Conservation (phyloP, 805 yeast genomes). For the Lachancea quebecensis region DNA sequence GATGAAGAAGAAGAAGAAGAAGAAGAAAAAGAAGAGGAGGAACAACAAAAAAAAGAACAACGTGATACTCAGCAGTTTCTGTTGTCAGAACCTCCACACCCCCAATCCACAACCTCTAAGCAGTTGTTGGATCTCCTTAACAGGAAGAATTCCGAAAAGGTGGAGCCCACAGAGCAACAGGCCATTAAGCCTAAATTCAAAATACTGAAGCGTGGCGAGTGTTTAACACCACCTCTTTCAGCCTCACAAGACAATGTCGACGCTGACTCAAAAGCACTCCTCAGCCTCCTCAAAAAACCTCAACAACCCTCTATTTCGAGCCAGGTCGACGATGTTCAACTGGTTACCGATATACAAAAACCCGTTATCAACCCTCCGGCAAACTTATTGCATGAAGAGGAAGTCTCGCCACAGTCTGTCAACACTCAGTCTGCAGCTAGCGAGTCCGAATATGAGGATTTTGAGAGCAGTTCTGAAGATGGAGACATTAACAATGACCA, state of each 20-base stretch:
- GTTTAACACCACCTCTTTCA: background rate
- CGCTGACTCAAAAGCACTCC: conserved; percentile 15
- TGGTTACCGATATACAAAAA: background rate
- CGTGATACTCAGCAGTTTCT: background rate
- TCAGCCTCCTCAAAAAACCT: conserved; percentile 15
- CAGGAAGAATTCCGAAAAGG: background rate
- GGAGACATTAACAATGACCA: conserved; percentile 14
- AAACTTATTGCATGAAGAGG: too few species aligned
- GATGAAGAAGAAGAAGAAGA: conserved; percentile 4
- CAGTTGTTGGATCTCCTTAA: conserved; percentile 7
- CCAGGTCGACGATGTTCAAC: background rate
- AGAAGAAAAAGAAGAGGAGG: background rate
- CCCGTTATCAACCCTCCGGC: background rate
- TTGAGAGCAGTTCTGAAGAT: conserved; percentile 25
- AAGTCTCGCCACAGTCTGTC: too few species aligned
- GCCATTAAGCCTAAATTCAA: conserved; percentile 8
- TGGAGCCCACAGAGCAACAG: background rate
- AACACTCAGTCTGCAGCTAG: background rate
- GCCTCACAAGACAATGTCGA: background rate
- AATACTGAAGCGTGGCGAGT: conserved; percentile 5
- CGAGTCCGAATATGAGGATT: conserved; percentile 20
- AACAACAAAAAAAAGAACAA: background rate
- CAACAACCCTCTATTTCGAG: background rate
- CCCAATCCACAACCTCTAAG: conserved; percentile 10
- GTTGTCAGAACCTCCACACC: conserved; percentile 1